Percentiles rank a stretch among this genome's conserved stretches.
phyloP scores from a whole-genome alignment of 495 filamentous ascomycete species.

The Glutinoglossum americanum region DNA sequence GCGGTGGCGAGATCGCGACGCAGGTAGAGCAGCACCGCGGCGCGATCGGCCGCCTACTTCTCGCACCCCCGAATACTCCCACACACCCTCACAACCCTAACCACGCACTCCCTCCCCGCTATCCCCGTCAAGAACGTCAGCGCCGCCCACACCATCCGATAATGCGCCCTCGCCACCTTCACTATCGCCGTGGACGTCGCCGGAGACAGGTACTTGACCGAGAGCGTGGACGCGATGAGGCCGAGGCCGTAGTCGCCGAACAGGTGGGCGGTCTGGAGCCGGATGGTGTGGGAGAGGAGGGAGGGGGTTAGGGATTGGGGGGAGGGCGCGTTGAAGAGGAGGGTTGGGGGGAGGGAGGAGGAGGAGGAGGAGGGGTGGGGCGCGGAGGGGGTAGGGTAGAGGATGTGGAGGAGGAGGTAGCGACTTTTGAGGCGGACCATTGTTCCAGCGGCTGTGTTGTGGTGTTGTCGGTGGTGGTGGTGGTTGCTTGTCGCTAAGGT shows the following conservation, averaged over 20 bases:
- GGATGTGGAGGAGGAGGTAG: constrained; percentile 77
- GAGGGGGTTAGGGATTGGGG: constrained; percentile 39
- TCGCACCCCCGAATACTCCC: constrained; percentile 87
- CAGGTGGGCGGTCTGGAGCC: constrained; percentile 40
- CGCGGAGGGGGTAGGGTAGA: constrained; percentile 39
- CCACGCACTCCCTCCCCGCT: constrained; percentile 37
- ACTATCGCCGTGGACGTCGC: constrained; percentile 91
- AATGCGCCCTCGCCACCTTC: constrained; percentile 53
- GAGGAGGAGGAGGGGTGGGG: constrained; percentile 4
- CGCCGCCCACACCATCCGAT: constrained; percentile 73
- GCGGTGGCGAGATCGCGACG: too few relatives aligned
- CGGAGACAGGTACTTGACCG: constrained; percentile 76
- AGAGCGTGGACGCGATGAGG: constrained; percentile 33
- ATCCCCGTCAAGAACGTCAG: constrained; percentile 61
- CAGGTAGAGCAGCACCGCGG: too few relatives aligned
- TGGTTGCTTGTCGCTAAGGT: too few relatives aligned
- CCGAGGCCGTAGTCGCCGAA: constrained; percentile 90
- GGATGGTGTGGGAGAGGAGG: constrained; percentile 42
- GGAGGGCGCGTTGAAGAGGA: constrained; percentile 60
- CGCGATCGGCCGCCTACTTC: constrained; percentile 70
- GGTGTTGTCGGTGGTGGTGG: too few relatives aligned
- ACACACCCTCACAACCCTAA: constrained; percentile 74
- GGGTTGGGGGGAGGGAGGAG: constrained; percentile 26
- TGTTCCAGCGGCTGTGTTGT: too few relatives aligned
- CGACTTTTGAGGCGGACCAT: constrained; percentile 96